Evolutionary conservation across 257 asterid species (phyloP), one percentile per base, ranked within the genome.

Genomic region (Solanum dulcamara): DNA sequence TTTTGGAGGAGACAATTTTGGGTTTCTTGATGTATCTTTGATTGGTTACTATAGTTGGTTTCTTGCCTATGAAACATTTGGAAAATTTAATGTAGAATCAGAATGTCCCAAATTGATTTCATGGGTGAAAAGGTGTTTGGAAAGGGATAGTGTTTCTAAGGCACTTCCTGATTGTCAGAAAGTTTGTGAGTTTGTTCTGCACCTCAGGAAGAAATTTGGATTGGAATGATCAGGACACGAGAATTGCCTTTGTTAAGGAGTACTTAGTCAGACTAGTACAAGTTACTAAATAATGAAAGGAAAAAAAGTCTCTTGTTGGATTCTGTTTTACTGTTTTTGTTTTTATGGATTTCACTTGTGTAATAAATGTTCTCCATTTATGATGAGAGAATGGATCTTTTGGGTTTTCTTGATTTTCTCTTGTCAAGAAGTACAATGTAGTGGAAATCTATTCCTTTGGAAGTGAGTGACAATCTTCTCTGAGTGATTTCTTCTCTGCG

Each of bases 71-170:
- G 87, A 75, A 59, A 71, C 62, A n/a, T 85, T 24, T 74, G 87
- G 87, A 0, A 22, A 53, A 2, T 85, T 85, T 53, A 85, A 42
- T 62, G 24, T 74, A 15, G 75, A 74, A 32, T 37, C 24, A n/a
- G 87, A 85, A 59, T 85, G 87, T 62, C 87, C 84, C n/a, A 84
- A 68, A 22, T 44, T 84, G 12, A 84, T 84, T 84, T 28, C 51
- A 30, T 70, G 86, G 86, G 84, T 64, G 24, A 85, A 85, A 22
- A 85, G 84, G 84, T 85, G 87, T 75, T 33, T 75, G 84, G 84
- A 74, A 59, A 85, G 83, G 0, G 87, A 85, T 0, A 85, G 84
- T 75, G 87, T 85, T 7, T 74, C 87, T 22, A 75, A 74, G 75
- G 10, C 84, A 18, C 84, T 85, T 22, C 62, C 83, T 53, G 75